Evolutionary conservation across 805 yeast species (phyloP).

Genomic region (Candida gorgasii): DNA sequence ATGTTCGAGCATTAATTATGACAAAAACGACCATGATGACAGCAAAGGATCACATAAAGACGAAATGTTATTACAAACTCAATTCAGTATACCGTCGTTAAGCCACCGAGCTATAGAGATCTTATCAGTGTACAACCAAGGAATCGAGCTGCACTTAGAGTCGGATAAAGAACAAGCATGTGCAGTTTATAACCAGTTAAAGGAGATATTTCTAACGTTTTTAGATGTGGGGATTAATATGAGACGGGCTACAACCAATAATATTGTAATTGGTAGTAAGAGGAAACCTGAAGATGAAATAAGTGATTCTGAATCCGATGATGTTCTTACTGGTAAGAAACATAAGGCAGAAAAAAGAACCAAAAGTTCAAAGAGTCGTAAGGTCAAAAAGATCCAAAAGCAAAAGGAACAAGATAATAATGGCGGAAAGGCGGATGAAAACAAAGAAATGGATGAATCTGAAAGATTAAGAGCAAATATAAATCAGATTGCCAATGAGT

Average conservation of each 20-base stretch:
- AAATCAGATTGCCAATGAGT: not conserved
- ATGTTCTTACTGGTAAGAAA: not conserved
- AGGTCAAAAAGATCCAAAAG: too few species aligned
- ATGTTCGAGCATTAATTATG: conserved; percentile 27
- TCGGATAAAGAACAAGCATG: too few species aligned
- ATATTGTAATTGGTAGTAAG: not conserved
- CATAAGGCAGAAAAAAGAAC: not conserved
- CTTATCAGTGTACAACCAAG: not conserved
- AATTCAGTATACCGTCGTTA: conserved; percentile 5
- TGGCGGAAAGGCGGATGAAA: too few species aligned
- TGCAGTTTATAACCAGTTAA: not conserved
- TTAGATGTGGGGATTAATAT: not conserved
- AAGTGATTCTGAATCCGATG: conserved; percentile 6
- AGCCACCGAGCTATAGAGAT: conserved; percentile 9
- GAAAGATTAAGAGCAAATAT: not conserved
- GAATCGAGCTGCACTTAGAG: not conserved
- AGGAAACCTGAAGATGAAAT: not conserved
- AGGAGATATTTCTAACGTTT: not conserved
- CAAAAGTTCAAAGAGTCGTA: not conserved
- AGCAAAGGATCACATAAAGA: conserved; percentile 5
- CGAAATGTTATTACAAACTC: conserved; percentile 1
- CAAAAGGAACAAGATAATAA: too few species aligned
- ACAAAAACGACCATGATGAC: conserved; percentile 5
- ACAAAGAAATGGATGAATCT: not conserved
- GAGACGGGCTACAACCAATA: not conserved